phyloP scores from a whole-genome alignment of 495 filamentous ascomycete genomes.

The Physcia stellaris region DNA sequence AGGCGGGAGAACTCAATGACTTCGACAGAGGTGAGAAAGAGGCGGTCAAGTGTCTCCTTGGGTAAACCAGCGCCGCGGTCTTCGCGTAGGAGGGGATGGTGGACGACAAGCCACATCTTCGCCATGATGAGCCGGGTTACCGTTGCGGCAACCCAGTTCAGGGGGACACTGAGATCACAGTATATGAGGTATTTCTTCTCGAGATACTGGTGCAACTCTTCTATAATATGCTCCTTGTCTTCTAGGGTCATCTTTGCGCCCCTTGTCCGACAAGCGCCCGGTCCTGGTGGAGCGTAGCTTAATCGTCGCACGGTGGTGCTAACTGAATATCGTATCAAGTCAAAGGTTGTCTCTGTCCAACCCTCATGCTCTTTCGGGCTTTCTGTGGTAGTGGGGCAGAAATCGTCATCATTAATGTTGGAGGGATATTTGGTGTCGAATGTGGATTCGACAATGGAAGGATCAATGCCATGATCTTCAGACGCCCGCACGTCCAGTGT shows the following conservation, averaged over 20 bases:
- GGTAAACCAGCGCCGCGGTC: slow-evolving; percentile 23
- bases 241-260: slow-evolving; percentile 21
- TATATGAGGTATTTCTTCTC: slow-evolving; percentile 31
- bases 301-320: slow-evolving; percentile 22
- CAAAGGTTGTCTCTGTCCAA: slow-evolving; percentile 68
- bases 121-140: slow-evolving; percentile 26
- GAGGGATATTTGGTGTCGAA: slow-evolving; percentile 60
- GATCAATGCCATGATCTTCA: slow-evolving; percentile 63
- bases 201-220: slow-evolving; percentile 26
- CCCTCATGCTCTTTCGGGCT: slow-evolving; percentile 42
- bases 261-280: slow-evolving; percentile 11
- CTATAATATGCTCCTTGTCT: slow-evolving; percentile 29
- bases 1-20: slow-evolving; percentile 42
- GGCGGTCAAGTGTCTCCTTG: slow-evolving; percentile 48
- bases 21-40: slow-evolving; percentile 43
- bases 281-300: slow-evolving; percentile 15
- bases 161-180: slow-evolving; percentile 22
- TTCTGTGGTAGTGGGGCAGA: slow-evolving; percentile 44
- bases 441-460: slow-evolving; percentile 44
- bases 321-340: slow-evolving; percentile 42
- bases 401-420: slow-evolving; percentile 67
- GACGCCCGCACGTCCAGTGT: slow-evolving; percentile 52
- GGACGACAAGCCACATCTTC: slow-evolving; percentile 24
- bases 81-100: slow-evolving; percentile 21
- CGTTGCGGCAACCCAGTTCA: slow-evolving; percentile 30